These are phyloP conservation scores for Gymnopilus junonius DNA, from an alignment of 768 basidiomycete species.

Conservation along the genomic window DNA sequence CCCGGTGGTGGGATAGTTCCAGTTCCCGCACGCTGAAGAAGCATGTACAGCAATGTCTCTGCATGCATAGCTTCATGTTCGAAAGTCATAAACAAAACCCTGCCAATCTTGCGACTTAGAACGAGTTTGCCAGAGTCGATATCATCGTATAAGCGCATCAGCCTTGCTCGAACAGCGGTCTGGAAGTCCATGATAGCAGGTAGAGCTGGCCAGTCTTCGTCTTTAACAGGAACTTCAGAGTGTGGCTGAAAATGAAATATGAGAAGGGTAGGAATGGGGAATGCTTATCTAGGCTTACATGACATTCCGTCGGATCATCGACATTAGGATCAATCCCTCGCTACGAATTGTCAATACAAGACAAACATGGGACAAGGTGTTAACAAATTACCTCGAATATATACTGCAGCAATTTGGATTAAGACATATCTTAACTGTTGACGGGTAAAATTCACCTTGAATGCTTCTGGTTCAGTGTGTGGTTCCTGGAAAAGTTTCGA, in stretches of 20 bases:
- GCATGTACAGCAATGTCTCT: slow-evolving; percentile 96
- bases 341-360: slow-evolving; percentile 37
- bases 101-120: slow-evolving; percentile 68
- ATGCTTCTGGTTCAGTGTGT: slow-evolving; percentile 83
- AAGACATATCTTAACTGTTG: slow-evolving; percentile 17
- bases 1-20: slow-evolving; percentile 81
- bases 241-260: slow-evolving; percentile 59
- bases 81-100: slow-evolving; percentile 88
- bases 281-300: slow-evolving; percentile 52
- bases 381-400: slow-evolving; percentile 68
- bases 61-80: slow-evolving; percentile 91
- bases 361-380: not conserved
- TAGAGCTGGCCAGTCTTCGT: slow-evolving; percentile 88
- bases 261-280: not conserved
- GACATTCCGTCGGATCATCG: slow-evolving; percentile 85
- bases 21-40: slow-evolving; percentile 77
- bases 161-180: slow-evolving; percentile 72
- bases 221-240: slow-evolving; percentile 79
- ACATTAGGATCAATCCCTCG: slow-evolving; percentile 97
- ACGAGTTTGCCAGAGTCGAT: slow-evolving; percentile 53
- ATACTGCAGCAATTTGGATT: slow-evolving; percentile 43
- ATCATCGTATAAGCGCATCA: slow-evolving; percentile 75
- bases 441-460: slow-evolving; percentile 51
- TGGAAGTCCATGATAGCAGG: slow-evolving; percentile 76
- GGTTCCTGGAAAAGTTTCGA: slow-evolving; percentile 75